phyloP scores from a whole-genome alignment of 1,284 basidiomycete species.

The Malassezia globosa region DNA sequence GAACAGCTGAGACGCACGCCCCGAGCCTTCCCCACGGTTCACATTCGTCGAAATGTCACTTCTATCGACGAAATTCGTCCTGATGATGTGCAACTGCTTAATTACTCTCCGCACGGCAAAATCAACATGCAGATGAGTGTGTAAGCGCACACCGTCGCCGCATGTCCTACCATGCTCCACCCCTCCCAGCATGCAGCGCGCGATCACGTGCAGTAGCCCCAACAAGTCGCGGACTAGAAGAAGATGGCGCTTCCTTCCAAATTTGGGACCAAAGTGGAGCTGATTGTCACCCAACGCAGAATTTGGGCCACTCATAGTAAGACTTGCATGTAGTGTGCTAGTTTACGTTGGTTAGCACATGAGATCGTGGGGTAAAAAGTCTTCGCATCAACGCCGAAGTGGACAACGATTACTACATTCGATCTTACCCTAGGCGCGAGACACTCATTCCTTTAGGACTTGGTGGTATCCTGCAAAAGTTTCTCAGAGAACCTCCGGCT shows the following conservation, averaged over 20 bases:
- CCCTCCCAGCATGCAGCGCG: background rate
- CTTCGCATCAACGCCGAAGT: no score
- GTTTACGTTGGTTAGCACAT: background rate
- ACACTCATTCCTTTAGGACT: no score
- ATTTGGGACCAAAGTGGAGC: no score
- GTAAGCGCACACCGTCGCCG: slow-evolving; percentile 46
- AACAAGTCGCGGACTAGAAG: background rate
- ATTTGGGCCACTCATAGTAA: background rate
- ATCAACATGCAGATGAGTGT: slow-evolving; percentile 99
- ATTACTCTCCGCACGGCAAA: slow-evolving; percentile 71
- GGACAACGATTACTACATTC: no score
- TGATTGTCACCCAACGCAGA: no score
- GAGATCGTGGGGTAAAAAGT: slow-evolving; percentile 7
- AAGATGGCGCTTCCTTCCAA: background rate
- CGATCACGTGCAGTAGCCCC: background rate
- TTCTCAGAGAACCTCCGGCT: no score
- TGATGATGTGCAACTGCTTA: slow-evolving; percentile 72
- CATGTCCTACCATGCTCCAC: no score
- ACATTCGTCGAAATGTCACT: slow-evolving; percentile 56
- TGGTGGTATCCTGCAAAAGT: no score
- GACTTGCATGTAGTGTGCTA: background rate
- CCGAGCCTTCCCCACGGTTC: slow-evolving; percentile 68
- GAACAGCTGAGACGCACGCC: slow-evolving; percentile 69
- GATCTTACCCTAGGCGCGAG: no score
- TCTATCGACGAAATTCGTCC: slow-evolving; percentile 70